Conservation (phyloP, 2,329 filamentous ascomycete genomes). For the Colletotrichum zoysiae region DNA sequence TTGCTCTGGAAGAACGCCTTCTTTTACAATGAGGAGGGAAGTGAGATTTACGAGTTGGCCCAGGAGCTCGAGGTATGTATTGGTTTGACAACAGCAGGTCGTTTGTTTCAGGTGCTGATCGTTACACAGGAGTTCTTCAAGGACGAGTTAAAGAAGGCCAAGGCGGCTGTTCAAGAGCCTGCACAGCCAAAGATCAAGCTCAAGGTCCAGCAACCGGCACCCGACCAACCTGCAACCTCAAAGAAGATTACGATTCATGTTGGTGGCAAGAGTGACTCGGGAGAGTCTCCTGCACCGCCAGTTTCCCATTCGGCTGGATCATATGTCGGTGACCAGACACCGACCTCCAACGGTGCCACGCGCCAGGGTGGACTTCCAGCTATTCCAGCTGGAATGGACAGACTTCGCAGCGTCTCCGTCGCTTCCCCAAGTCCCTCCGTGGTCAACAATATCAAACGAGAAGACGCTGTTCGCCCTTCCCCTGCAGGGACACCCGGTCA, state of each 20-base stretch:
- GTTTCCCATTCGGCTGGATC: conserved; percentile 52
- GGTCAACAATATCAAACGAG: conserved; percentile 49
- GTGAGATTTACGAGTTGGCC: conserved; percentile 83
- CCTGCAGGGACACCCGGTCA: conserved; percentile 49
- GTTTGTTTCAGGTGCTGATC: neutral
- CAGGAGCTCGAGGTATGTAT: conserved; percentile 79
- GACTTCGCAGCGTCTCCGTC: conserved; percentile 54
- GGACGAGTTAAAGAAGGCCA: conserved; percentile 77
- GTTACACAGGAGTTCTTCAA: conserved; percentile 74
- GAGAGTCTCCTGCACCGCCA: conserved; percentile 64
- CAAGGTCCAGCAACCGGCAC: conserved; percentile 69
- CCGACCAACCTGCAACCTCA: conserved; percentile 49
- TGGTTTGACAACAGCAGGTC: neutral
- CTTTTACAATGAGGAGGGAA: conserved; percentile 92
- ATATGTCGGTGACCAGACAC: conserved; percentile 48
- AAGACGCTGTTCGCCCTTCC: conserved; percentile 52
- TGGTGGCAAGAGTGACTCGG: conserved; percentile 68
- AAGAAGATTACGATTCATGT: conserved; percentile 81
- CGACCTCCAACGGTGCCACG: conserved; percentile 48
- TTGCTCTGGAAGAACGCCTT: conserved; percentile 90
- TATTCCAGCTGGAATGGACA: conserved; percentile 36
- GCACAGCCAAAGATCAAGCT: conserved; percentile 84
- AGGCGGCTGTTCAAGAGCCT: conserved; percentile 78
- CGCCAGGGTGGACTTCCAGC: conserved; percentile 37
- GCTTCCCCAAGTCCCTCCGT: conserved; percentile 62